Conservation (phyloP, 495 filamentous ascomycete species). For the Geopyxis carbonaria region DNA sequence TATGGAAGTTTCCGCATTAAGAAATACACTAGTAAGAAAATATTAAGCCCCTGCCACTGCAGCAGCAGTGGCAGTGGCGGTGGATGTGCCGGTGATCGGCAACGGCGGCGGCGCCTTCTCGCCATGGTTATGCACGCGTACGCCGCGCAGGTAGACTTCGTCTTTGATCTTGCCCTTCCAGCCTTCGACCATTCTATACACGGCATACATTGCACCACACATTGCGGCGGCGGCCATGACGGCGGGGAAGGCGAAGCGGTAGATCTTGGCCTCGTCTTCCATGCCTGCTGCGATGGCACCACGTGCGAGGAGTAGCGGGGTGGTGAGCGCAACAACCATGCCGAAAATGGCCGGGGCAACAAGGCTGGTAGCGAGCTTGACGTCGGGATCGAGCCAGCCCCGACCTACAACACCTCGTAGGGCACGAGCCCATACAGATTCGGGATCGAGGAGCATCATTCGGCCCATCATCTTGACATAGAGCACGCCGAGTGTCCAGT, state of each 20-base stretch:
- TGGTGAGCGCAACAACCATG: constrained; percentile 38
- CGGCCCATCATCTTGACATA: constrained; percentile 77
- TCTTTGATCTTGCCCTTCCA: constrained; percentile 79
- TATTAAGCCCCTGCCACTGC: too few species aligned
- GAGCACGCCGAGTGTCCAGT: constrained; percentile 84
- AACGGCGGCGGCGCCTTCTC: too few species aligned
- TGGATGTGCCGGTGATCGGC: too few species aligned
- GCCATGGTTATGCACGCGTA: constrained; percentile 83
- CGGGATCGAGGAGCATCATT: constrained; percentile 41
- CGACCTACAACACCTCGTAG: constrained; percentile 57
- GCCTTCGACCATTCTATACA: constrained; percentile 38
- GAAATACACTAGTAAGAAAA: too few species aligned
- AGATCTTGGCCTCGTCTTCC: constrained; percentile 20
- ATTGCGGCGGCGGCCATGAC: constrained; percentile 30
- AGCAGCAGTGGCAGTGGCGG: too few species aligned
- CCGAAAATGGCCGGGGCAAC: constrained; percentile 51
- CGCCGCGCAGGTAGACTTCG: constrained; percentile 90
- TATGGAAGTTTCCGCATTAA: too few species aligned
- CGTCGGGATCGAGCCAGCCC: constrained; percentile 70
- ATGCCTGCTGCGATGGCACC: constrained; percentile 21
- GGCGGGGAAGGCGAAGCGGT: constrained; percentile 57
- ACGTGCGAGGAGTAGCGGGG: constrained; percentile 39
- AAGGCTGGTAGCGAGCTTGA: constrained; percentile 61
- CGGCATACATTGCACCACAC: constrained; percentile 29
- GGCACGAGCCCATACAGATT: constrained; percentile 53